Base-by-base conservation (phyloP, 2,329 filamentous ascomycete genomes). In the Fusarium sp. region DNA sequence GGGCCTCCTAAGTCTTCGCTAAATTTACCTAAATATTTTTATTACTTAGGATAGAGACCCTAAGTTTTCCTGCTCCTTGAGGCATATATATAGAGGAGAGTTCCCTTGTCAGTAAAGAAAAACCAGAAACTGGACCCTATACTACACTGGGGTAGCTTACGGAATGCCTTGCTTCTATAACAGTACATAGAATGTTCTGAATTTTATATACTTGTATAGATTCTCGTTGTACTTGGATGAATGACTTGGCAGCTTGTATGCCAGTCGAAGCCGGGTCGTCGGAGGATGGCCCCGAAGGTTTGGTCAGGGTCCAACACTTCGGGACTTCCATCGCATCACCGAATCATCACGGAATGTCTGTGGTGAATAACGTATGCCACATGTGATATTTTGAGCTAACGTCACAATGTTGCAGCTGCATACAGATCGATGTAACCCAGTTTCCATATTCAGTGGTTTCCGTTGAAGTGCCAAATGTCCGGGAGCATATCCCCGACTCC, bases 401-500 rank as follows among this genome's bases (percentile, higher is more conserved):
- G 25, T 59, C 54, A 38, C n/a, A 19, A 4, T 57, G 15, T 57
- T 57, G 11, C 15, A 56, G 33, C n/a, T 2, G 9, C 12, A 6
- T 35, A 28, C 28, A 18, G 16, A 23, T 35, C 37, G 38, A 42
- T 49, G 60, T 38, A 59, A 43, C 43, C 23, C 23, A 42, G 5
- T 32, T 37, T 23, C 18, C 7, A 18, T 63, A 6, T 33, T 42
- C 56, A 50, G 35, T 43, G 33, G 15, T 28, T 43, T 28, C 52
- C 35, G 37, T 37, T 10, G 15, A 33, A 37, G 33, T 32, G 66
- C 44, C 50, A 44, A 69, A 65, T 49, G 33, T 13, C 71, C 63
- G 71, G 67, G 23, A 33, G 56, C 40, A 49, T 69, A 74, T 60
- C 52, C 47, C 71, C 67, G 67, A 72, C 38, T 74, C 71, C 67